phyloP scores from a whole-genome alignment of 495 filamentous ascomycete species.

The Aspergillus taichungensis region DNA sequence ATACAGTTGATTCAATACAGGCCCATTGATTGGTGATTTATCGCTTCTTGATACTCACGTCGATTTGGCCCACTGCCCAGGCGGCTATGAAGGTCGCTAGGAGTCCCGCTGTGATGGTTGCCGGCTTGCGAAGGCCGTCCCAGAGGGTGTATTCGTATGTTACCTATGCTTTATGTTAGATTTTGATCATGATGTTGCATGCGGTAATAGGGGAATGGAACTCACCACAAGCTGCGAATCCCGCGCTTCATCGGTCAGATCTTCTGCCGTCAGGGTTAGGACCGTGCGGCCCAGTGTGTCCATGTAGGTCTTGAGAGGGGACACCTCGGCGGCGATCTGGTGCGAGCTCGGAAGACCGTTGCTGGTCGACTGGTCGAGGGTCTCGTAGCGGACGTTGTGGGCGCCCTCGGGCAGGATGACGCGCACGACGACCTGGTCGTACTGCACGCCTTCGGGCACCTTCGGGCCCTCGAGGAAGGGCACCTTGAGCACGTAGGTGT shows the following conservation, averaged over 20 bases:
- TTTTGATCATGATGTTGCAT: too few species aligned
- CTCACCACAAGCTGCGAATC: conserved; percentile 67
- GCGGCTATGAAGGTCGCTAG: conserved; percentile 63
- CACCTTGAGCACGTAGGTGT: conserved; percentile 78
- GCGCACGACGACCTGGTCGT: conserved; percentile 69
- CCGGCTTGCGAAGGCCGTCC: conserved; percentile 75
- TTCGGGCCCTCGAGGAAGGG: conserved; percentile 94
- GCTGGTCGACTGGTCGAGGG: conserved; percentile 25
- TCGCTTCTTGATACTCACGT: conserved; percentile 58
- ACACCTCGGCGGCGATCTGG: conserved; percentile 41
- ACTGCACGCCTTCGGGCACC: conserved; percentile 72
- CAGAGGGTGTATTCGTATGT: conserved; percentile 77
- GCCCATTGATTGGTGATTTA: conserved; percentile 6
- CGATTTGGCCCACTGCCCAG: conserved; percentile 69
- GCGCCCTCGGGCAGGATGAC: conserved; percentile 89
- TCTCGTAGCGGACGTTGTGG: conserved; percentile 54
- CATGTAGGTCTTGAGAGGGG: conserved; percentile 75
- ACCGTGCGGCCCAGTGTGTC: conserved; percentile 86
- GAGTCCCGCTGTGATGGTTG: conserved; percentile 69
- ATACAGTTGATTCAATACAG: conserved; percentile 1
- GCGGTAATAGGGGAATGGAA: conserved; percentile 1
- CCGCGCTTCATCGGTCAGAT: conserved; percentile 80
- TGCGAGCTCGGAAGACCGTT: conserved; percentile 29
- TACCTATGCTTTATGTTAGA: conserved; percentile 25
- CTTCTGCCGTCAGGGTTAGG: conserved; percentile 70